phyloP scores from a whole-genome alignment of 495 filamentous ascomycete species.

The Penicillium waksmanii region DNA sequence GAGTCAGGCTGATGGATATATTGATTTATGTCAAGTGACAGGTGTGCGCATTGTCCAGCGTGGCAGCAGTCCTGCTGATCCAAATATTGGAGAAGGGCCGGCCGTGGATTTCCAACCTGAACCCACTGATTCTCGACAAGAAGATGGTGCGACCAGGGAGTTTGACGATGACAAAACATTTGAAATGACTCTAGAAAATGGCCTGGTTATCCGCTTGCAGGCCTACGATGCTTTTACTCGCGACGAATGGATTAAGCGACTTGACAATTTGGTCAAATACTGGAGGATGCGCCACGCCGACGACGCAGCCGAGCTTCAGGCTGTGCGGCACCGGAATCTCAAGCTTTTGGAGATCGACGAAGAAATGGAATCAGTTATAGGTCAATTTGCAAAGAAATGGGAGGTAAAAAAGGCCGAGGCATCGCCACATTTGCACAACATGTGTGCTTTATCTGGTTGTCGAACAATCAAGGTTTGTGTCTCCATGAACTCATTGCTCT shows the following conservation, averaged over 20 bases:
- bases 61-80: constrained; percentile 54
- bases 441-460: constrained; percentile 68
- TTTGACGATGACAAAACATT: constrained; percentile 65
- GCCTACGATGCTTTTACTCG: constrained; percentile 61
- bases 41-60: constrained; percentile 59
- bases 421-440: constrained; percentile 68
- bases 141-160: constrained; percentile 56
- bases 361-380: constrained; percentile 67
- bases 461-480: constrained; percentile 61
- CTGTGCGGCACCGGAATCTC: constrained; percentile 62
- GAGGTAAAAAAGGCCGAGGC: constrained; percentile 70
- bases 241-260: constrained; percentile 66
- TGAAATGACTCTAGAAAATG: constrained; percentile 66
- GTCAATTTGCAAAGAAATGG: constrained; percentile 74
- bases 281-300: constrained; percentile 63
- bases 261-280: constrained; percentile 63
- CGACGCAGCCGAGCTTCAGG: constrained; percentile 61
- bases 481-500: too few relatives aligned
- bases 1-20: constrained; percentile 64
- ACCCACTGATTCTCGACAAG: constrained; percentile 45
- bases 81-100: constrained; percentile 49
- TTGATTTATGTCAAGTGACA: constrained; percentile 63
- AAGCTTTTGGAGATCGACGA: constrained; percentile 70
- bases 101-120: constrained; percentile 56
- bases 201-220: constrained; percentile 68